Conservation (phyloP, 2,329 filamentous ascomycete genomes). For the Paraphoma sp. region DNA sequence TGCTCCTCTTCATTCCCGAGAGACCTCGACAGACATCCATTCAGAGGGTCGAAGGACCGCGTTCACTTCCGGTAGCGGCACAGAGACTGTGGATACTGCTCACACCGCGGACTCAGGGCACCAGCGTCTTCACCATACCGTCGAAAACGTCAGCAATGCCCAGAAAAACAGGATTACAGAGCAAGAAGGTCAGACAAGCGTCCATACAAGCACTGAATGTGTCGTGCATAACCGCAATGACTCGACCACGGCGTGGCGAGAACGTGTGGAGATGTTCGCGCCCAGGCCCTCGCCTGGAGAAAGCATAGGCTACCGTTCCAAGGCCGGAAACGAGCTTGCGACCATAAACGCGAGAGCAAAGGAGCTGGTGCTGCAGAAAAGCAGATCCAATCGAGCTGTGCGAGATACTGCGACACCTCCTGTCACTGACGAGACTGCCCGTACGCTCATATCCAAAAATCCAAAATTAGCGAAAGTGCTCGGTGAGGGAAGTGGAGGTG, state of each 20-base stretch:
- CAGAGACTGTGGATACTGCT: constrained; percentile 27
- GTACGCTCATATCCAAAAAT: constrained; percentile 24
- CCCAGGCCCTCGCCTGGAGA: constrained; percentile 15
- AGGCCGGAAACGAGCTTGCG: constrained; percentile 24
- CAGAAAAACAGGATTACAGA: neutral
- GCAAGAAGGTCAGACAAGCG: too few species aligned
- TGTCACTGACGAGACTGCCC: constrained; percentile 28
- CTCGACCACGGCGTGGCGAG: constrained; percentile 22
- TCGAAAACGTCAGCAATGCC: neutral
- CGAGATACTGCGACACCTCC: constrained; percentile 3
- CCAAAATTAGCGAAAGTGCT: constrained; percentile 34
- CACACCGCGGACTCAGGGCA: constrained; percentile 19
- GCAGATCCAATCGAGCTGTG: constrained; percentile 12
- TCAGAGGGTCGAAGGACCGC: constrained; percentile 31
- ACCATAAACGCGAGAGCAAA: constrained; percentile 25
- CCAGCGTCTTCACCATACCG: neutral
- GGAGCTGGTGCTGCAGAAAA: constrained; percentile 16
- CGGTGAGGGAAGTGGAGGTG: constrained; percentile 5
- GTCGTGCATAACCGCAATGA: too few species aligned
- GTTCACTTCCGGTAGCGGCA: constrained; percentile 29
- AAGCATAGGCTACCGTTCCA: constrained; percentile 19
- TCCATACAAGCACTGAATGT: too few species aligned
- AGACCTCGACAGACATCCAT: constrained; percentile 29
- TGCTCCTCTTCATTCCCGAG: constrained; percentile 16
- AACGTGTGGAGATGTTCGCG: constrained; percentile 20